Evolutionary conservation across 1,284 basidiomycete genomes (phyloP), one percentile per base, ranked within the genome.

Genomic region (Microbotryum violaceum): DNA sequence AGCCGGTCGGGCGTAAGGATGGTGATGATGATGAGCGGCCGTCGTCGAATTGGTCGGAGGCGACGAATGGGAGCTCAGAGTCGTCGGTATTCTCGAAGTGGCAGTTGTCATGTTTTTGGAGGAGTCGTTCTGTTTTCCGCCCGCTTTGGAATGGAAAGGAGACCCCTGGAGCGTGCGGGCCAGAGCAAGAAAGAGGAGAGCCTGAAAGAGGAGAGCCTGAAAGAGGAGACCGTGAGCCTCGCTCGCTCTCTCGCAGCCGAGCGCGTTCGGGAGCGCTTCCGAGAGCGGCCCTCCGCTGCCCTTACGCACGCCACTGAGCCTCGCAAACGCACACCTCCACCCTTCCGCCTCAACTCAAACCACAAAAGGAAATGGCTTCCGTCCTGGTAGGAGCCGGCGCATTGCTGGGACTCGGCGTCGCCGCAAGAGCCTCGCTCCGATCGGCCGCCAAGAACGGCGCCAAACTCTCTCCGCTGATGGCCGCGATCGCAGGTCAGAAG

Each of bases 361-460:
- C 37, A 5, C 20, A 9, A 16, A 3, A n/a, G n/a, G n/a, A 23
- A 1, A 64, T 62, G 62, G 61, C 58, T 10, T 53, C 61, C 14
- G 46, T 72, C 23, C 56, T 66, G 33, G 56, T 68, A 12, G 70
- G 62, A 25, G 61, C 66, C 37, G 67, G 51, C 8, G 69, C 67
- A 10, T 53, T 69, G 48, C 58, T 65, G 31, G 69, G 47, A 18
- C 54, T 63, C 49, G 62, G 55, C 47, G 57, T 63, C 49, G 68
- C 61, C 31, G 65, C 70, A 20, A 60, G 71, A 16, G 62, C 56
- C 49, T 62, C 63, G 0, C 64, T 71, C 45, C 64, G 71, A 21
- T 55, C 66, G 47, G 66, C 70, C 14, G 70, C 70, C 9, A 21
- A 59, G 42, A 69, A 68, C 46, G 71, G 71, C 33, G 65, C 66